Evolutionary conservation across 2,329 filamentous ascomycete genomes (phyloP), one percentile per base, ranked within the genome.

Genomic region (Nemania abortiva): DNA sequence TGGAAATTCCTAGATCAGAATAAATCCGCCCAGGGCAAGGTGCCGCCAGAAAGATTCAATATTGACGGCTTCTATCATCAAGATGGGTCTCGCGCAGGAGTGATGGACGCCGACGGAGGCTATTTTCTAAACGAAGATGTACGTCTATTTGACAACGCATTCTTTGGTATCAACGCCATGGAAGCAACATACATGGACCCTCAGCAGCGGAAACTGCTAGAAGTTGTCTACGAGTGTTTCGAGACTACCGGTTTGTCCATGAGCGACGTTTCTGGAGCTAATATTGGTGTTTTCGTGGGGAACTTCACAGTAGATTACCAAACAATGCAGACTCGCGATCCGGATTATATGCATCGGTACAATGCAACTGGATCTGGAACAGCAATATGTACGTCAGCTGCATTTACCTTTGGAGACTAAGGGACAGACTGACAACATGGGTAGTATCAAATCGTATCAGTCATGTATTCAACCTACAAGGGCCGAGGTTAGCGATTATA

Each of bases 201-300:
- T 22, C 49, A 77, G 39, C 79, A 80, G 39, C 74, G 79, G 1
- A 71, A 77, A 29, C 69, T 80, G 1, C 74, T 80, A 1, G 81
- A 83, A 64, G 76, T 77, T 0, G 76, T 79, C 0, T 82, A 79
- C 59, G 80, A 82, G 54, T 72, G 71, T n/a, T 54, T 76, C 7
- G 70, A 74, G 39, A 73, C 50, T 37, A 50, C 64, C 3, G 73
- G 74, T 2, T 18, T 58, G 7, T 20, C 75, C 0, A 20, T 54
- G 10, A 27, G 31, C 6, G 6, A 15, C 27, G 24, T 73, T 9
- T 63, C 65, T 0, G 71, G 50, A 15, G 24, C 22, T 3, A 53
- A 31, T 6, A 31, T 53, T 13, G 50, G 50, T 1, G 22, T n/a
- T 7, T 78, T 75, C 56, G 75, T 78, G 1, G 77, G 76, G 1